Percentiles rank a stretch among this genome's conserved stretches.
Evolutionary conservation across 1,284 basidiomycete species (phyloP).

Genomic region (Trichosporon ovoides): DNA sequence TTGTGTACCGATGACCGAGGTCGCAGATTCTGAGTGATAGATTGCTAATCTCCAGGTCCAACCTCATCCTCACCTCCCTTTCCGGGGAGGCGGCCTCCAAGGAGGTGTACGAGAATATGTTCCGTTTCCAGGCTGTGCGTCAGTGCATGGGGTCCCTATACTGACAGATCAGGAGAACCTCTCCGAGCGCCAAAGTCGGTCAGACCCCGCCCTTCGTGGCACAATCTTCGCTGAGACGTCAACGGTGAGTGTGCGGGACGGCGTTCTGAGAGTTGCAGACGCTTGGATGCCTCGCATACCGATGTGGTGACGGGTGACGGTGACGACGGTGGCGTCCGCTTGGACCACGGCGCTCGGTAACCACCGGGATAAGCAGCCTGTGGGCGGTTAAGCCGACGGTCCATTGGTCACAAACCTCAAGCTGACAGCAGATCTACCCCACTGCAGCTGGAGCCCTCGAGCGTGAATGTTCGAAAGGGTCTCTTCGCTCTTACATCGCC

Average conservation of each 20-base stretch:
- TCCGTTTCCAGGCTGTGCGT: constrained; percentile 55
- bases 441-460: constrained; percentile 71
- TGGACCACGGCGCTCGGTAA: neutral
- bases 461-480: constrained; percentile 55
- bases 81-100: constrained; percentile 68
- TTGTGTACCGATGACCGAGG: neutral
- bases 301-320: neutral
- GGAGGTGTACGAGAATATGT: constrained; percentile 61
- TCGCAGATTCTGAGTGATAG: neutral
- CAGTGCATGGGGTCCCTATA: neutral
- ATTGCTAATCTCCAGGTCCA: constrained; percentile 53
- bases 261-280: neutral
- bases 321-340: constrained; percentile 2
- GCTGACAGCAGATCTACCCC: constrained; percentile 58
- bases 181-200: neutral
- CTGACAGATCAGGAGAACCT: neutral
- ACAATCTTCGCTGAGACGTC: constrained; percentile 78
- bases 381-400: neutral
- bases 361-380: neutral
- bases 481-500: constrained; percentile 64
- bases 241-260: constrained; percentile 55
- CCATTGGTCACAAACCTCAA: neutral
- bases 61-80: constrained; percentile 74
- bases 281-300: neutral
- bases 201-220: neutral